A percentile compares a stretch with the other conserved stretches of the same genome.
Evolutionary conservation across 2,329 filamentous ascomycete species (phyloP).

Genomic region (Aspergillus sp.): DNA sequence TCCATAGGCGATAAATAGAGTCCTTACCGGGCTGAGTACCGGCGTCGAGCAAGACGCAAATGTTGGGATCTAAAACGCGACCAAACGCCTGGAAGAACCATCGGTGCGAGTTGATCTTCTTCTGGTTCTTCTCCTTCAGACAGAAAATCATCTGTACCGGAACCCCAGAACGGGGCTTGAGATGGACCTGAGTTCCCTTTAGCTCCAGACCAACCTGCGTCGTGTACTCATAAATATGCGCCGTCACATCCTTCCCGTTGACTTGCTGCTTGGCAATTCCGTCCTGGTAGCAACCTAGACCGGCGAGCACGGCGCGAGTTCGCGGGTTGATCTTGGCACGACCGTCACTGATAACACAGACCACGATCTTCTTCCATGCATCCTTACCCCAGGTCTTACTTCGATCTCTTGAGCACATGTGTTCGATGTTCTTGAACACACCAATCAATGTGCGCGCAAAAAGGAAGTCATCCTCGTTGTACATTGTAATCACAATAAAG

Average conservation of each 20-base stretch:
- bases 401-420: constrained; percentile 91
- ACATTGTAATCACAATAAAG: constrained; percentile 98
- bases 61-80: constrained; percentile 87
- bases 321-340: constrained; percentile 95
- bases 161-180: constrained; percentile 80
- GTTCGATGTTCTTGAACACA: constrained; percentile 98
- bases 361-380: constrained; percentile 99
- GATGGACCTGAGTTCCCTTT: constrained; percentile 84
- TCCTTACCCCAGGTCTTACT: constrained; percentile 99
- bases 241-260: constrained; percentile 93
- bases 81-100: constrained; percentile 99
- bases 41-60: constrained; percentile 93
- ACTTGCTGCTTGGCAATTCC: constrained; percentile 98
- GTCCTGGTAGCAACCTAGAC: constrained; percentile 95
- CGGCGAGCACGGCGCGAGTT: constrained; percentile 86
- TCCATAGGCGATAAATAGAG: constrained; percentile 98
- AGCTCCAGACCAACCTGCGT: constrained; percentile 73
- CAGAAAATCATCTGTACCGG: constrained; percentile 98
- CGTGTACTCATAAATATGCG: constrained; percentile 87
- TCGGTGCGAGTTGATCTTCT: constrained; percentile 99
- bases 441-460: constrained; percentile 96
- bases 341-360: constrained; percentile 95
- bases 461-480: constrained; percentile 96
- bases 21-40: constrained; percentile 92
- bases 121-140: constrained; percentile 98